Base-by-base conservation (phyloP, 148 eudicot genomes). In the Rhododendron henanense region DNA sequence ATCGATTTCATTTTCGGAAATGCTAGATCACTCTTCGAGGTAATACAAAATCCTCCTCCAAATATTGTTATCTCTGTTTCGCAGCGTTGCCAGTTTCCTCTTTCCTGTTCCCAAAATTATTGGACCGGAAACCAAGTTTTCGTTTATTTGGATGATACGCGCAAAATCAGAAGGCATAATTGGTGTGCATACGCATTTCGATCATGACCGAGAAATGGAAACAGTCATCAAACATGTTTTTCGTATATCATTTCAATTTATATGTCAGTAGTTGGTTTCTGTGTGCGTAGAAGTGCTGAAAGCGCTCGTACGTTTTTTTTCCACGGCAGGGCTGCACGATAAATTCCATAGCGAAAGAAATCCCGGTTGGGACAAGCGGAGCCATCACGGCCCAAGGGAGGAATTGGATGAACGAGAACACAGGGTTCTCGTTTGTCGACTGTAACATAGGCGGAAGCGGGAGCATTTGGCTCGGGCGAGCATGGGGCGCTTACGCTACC, bases 1-100 rank as follows among this genome's bases (percentile, higher is more conserved):
- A 96, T 96, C 67, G 99, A 96, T 89, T 94, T 96, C 88, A 94
- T 96, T 81, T 96, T 96, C 84, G 99, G 99, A 80, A 89, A 90
- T 84, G 99, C 89, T 50, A 91, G 93, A 89, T 94, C 98, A 73
- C 93, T 96, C 41, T 96, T 90, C 65, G 91, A 92, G 96, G 99
- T 94, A 89, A 4, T n/a, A 21, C 63, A 48, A 21, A 15, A 82
- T 63, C 33, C 2, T 67, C 76, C 50, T 63, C n/a, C 53, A 39
- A 65, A 63, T 2, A 78, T 77, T 61, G 67, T 61, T 31, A 31
- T 31, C 28, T 48, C 13, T 48, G 51, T 48, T 48, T 48, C 51
- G 45, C 45, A 5, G 45, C 45, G 6, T 41, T 41, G 45, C 45
- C 45, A 41, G 45, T 41, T 41, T 6, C 1, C 45, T 41, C 45